These are phyloP conservation scores for Neltuma alba DNA, from an alignment of 306 rosid species.

Conservation along the genomic window DNA sequence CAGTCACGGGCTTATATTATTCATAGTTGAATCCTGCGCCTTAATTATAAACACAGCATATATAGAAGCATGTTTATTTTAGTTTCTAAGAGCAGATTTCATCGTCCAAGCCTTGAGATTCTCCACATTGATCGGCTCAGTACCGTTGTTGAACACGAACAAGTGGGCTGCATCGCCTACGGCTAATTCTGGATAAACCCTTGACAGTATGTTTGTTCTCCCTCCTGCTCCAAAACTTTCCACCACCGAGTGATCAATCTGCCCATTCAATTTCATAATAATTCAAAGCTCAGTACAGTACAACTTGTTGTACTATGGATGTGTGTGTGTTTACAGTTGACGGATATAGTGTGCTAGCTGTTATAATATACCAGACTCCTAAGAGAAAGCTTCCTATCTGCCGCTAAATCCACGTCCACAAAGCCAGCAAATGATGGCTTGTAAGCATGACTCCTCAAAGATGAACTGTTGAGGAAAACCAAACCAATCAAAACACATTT, in stretches of 20 bases:
- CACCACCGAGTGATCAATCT: slow-evolving; percentile 94
- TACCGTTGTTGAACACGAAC: slow-evolving; percentile 79
- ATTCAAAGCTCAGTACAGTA: no score
- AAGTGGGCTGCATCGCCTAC: slow-evolving; percentile 52
- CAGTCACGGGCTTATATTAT: neutral
- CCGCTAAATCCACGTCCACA: slow-evolving; percentile 58
- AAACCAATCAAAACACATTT: neutral
- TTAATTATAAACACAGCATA: neutral
- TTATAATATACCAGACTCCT: slow-evolving; percentile 67
- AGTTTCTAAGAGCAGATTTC: slow-evolving; percentile 45
- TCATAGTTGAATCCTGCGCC: neutral
- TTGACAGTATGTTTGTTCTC: slow-evolving; percentile 70
- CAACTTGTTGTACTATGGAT: no score
- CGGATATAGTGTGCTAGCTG: no score
- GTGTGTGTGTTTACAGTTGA: no score
- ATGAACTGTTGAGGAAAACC: slow-evolving; percentile 51
- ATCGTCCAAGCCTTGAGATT: slow-evolving; percentile 73
- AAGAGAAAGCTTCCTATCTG: slow-evolving; percentile 63
- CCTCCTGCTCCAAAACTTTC: slow-evolving; percentile 85
- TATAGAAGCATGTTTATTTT: neutral
- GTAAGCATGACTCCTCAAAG: slow-evolving; percentile 45
- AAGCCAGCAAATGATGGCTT: slow-evolving; percentile 89
- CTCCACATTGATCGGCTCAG: slow-evolving; percentile 60
- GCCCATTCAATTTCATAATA: neutral
- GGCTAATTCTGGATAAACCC: slow-evolving; percentile 78